Evolutionary conservation across 768 basidiomycete genomes (phyloP), one percentile per base, ranked within the genome.

Genomic region (Ephemerocybe angulata): DNA sequence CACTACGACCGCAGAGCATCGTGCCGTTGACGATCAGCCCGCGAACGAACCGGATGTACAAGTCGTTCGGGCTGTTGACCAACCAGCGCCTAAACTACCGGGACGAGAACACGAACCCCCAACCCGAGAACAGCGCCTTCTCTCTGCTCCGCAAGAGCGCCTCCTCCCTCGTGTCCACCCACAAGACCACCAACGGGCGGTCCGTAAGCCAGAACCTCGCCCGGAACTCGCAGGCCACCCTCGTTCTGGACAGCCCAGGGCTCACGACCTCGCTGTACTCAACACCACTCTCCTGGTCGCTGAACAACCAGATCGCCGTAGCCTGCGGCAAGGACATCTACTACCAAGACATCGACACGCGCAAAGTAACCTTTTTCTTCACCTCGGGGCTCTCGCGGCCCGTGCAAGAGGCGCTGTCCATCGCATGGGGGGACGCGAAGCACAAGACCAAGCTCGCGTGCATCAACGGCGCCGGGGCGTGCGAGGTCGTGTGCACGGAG

Each of bases 201-300:
- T 87, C 86, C 4, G 82, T 83, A 3, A 74, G 72, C n/a, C 76
- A 83, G 37, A 81, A 86, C 61, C 72, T 87, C 7, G 80, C 72
- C 35, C 71, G 74, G 55, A 75, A 75, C 42, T 76, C 74, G 52
- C 82, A 85, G 52, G 84, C 81, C 62, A 58, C 79, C 2, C 72
- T 85, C 60, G 79, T 81, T 0, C 71, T 87, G n/a, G 86, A 87
- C 60, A 83, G 82, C 13, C 86, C 85, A 0, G 84, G 83, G 3
- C 78, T 87, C 24, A 74, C 80, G 7, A 66, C 69, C 5, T 77
- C 84, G 56, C 70, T 75, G 8, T 79, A 80, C 50, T 79, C 84
- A 3, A 81, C 74, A 59, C 80, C 85, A 2, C 79, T 87, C 54
- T 71, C 78, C 33, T 87, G 86, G 85, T 86, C 85, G 2, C 67